Conservation (phyloP, 1,139 yeast species). For the Insectozyma bohioensis region DNA sequence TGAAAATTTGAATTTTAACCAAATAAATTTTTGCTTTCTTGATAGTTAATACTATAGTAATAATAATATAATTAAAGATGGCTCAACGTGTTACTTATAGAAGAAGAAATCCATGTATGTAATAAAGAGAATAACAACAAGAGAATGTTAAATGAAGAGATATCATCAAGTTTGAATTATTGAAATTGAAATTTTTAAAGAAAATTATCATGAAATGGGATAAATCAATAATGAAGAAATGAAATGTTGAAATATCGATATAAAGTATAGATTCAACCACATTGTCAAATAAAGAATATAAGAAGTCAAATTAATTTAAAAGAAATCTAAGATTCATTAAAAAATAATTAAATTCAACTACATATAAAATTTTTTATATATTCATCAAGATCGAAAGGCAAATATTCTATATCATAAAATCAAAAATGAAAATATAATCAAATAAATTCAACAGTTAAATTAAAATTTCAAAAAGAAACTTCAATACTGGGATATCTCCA, state of each 20-base stretch:
- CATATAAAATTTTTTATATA: too few relatives aligned
- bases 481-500: not conserved
- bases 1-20: slow-evolving; percentile 13
- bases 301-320: too few relatives aligned
- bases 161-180: not conserved
- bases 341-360: too few relatives aligned
- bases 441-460: too few relatives aligned
- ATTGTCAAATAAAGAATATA: too few relatives aligned
- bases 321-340: too few relatives aligned
- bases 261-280: too few relatives aligned
- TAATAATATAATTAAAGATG: slow-evolving; percentile 24
- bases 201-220: not conserved
- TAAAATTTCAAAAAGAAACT: too few relatives aligned
- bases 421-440: too few relatives aligned
- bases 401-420: too few relatives aligned
- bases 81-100: slow-evolving; percentile 56
- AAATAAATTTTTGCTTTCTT: slow-evolving; percentile 12
- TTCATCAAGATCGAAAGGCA: too few relatives aligned
- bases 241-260: not conserved
- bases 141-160: not conserved
- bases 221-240: not conserved
- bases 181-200: not conserved
- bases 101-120: slow-evolving; percentile 54
- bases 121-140: slow-evolving; percentile 3
- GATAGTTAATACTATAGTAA: slow-evolving; percentile 13